Percentiles rank a stretch among this genome's conserved stretches.
These are phyloP conservation scores for Phytophthora sp. DNA, from an alignment of 352 stramenopile genomes.

Conservation along the genomic window DNA sequence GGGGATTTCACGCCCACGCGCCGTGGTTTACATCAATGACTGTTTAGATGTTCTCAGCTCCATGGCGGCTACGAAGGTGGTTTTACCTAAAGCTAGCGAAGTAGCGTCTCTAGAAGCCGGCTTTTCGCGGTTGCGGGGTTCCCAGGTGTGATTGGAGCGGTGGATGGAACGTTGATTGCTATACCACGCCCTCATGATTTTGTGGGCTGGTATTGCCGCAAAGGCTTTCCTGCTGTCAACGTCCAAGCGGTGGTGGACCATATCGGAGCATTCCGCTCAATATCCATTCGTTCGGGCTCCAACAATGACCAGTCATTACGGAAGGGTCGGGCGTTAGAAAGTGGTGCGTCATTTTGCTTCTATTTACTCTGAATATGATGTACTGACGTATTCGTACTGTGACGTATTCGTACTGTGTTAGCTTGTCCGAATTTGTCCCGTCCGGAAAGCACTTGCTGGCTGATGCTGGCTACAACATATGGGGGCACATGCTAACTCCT, in stretches of 20 bases:
- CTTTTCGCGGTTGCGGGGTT: constrained; percentile 10
- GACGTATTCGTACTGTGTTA: background rate
- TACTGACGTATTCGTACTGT: too few relatives aligned
- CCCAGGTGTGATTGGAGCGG: constrained; percentile 7
- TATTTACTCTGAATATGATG: background rate
- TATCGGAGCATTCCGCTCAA: background rate
- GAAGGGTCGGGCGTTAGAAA: background rate
- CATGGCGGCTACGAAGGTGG: background rate
- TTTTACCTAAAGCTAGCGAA: background rate
- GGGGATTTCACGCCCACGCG: constrained; percentile 8
- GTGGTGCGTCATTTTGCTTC: background rate
- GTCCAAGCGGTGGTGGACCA: constrained; percentile 2
- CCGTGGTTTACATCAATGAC: constrained; percentile 17
- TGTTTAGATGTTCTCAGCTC: background rate
- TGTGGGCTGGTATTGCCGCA: constrained; percentile 8
- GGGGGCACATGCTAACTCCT: constrained; percentile 8
- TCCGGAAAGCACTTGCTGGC: constrained; percentile 1
- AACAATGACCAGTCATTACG: constrained; percentile 8
- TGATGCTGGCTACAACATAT: constrained; percentile 19
- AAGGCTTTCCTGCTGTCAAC: constrained; percentile 1
- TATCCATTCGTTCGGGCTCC: background rate
- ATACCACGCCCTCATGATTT: constrained; percentile 7
- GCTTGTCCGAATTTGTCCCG: background rate
- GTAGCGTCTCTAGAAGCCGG: background rate
- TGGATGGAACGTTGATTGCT: constrained; percentile 9